Conservation (phyloP, 2,329 filamentous ascomycete species). For the Thermothelomyces thermophilus region DNA sequence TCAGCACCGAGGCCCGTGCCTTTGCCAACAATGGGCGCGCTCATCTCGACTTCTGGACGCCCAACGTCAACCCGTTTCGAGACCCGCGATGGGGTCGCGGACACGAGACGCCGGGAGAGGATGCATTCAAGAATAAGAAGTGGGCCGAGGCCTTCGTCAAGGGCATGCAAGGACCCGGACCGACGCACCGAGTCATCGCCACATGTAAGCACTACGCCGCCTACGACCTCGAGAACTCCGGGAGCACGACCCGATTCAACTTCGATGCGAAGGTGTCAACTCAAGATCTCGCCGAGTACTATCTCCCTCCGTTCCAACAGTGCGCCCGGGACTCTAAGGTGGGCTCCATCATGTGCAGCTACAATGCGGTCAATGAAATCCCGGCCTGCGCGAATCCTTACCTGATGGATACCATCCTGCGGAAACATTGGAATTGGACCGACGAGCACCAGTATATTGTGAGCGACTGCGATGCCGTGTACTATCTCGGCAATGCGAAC, state of each 20-base stretch:
- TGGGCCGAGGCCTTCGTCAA: conserved; percentile 23
- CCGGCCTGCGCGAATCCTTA: conserved; percentile 56
- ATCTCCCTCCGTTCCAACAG: conserved; percentile 57
- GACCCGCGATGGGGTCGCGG: conserved; percentile 59
- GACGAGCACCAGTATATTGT: conserved; percentile 55
- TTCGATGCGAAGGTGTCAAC: conserved; percentile 27
- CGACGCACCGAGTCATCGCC: conserved; percentile 35
- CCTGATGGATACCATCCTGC: conserved; percentile 51
- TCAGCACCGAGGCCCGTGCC: conserved; percentile 54
- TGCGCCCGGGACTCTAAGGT: conserved; percentile 53
- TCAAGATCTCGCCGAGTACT: conserved; percentile 63
- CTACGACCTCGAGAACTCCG: conserved; percentile 39
- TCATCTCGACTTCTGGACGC: conserved; percentile 56
- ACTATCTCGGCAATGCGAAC: conserved; percentile 23
- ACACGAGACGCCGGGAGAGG: conserved; percentile 39
- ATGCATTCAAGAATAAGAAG: conserved; percentile 22
- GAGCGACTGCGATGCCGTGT: conserved; percentile 55
- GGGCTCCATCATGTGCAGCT: conserved; percentile 55
- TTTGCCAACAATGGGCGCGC: conserved; percentile 54
- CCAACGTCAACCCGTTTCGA: conserved; percentile 60
- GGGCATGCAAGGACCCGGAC: conserved; percentile 23
- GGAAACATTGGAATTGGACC: conserved; percentile 59
- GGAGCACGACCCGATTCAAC: conserved; percentile 22
- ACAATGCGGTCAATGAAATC: conserved; percentile 57
- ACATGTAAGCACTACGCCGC: conserved; percentile 56